Base-by-base conservation (phyloP, 768 basidiomycete genomes). In the Boletus sp. region DNA sequence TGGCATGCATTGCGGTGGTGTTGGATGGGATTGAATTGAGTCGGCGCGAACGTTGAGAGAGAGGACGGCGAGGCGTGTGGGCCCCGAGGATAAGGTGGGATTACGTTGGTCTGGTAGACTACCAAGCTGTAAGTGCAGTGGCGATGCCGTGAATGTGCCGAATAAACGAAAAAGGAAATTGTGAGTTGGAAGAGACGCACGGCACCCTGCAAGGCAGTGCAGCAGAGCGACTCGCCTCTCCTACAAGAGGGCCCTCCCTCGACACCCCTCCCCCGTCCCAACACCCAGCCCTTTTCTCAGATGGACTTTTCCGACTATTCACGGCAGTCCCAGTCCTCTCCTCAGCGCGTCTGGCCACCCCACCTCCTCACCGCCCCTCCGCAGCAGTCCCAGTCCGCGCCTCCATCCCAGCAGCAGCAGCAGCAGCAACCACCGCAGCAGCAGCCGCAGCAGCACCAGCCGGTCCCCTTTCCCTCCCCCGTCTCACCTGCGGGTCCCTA, bases 281-380 rank as follows among this genome's bases (percentile, higher is more conserved):
- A 19, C 1, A 34, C 6, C 15, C 25, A 25, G 25, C 34, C 38
- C 19, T 4, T 7, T 8, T 9, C 17, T 9, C 3, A 43, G 45
- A 69, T 69, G 68, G 68, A 69, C 55, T 69, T 54, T 30, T 3
- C 53, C 0, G 64, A 63, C 32, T 60, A 53, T 29, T 75, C 65
- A 54, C 82, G 48, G 5, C 77, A n/a, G 64, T 67, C 49, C 54
- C 72, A 17, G 65, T 74, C 21, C 59, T 71, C 50, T 67, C 74
- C 70, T 33, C 64, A 61, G 49, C 67, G 60, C 30, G 61, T 41
- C 33, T 63, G 67, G 61, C 54, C 57, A 6, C 50, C 65, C 0
- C 65, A 66, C 30, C 59, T 62, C 52, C 58, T 63, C 4, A 53
- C 56, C 1, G 46, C 23, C 29, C 4, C 32, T 10, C 1, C 54